These are phyloP conservation scores for Xylariaceae sp. DNA, from an alignment of 2,329 filamentous ascomycete genomes.

Conservation along the genomic window DNA sequence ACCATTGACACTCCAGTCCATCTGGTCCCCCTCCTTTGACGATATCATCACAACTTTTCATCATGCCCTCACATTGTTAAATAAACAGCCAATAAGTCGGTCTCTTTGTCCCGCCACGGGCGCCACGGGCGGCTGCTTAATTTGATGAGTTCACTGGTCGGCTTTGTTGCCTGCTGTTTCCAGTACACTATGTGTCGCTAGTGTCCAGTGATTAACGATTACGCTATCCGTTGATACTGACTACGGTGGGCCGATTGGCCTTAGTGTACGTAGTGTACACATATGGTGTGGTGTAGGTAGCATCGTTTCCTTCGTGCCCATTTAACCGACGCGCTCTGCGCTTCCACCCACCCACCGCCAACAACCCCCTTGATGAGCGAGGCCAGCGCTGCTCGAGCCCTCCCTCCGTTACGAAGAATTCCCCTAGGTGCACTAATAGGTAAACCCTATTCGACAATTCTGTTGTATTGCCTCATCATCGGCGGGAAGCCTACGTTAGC, in stretches of 20 bases:
- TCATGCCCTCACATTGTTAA: background rate
- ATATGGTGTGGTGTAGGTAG: no score
- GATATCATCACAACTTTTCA: background rate
- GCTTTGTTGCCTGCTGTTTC: no score
- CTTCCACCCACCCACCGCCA: background rate
- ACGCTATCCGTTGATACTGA: no score
- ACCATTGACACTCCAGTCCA: no score
- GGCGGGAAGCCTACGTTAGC: background rate
- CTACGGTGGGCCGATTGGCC: no score
- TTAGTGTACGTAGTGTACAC: no score
- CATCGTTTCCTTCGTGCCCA: no score
- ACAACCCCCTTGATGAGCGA: background rate
- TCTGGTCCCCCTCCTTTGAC: background rate
- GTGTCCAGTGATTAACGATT: no score
- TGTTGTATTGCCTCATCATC: background rate
- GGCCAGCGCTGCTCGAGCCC: background rate
- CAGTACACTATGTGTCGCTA: no score
- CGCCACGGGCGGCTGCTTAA: no score
- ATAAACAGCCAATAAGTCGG: background rate
- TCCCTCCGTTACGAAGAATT: background rate
- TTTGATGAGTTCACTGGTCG: no score
- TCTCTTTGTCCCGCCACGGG: background rate
- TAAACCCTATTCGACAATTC: background rate
- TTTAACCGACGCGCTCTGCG: background rate
- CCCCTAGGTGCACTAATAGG: background rate